phyloP scores from a whole-genome alignment of 306 rosid genomes.

The Albizia julibrissin region DNA sequence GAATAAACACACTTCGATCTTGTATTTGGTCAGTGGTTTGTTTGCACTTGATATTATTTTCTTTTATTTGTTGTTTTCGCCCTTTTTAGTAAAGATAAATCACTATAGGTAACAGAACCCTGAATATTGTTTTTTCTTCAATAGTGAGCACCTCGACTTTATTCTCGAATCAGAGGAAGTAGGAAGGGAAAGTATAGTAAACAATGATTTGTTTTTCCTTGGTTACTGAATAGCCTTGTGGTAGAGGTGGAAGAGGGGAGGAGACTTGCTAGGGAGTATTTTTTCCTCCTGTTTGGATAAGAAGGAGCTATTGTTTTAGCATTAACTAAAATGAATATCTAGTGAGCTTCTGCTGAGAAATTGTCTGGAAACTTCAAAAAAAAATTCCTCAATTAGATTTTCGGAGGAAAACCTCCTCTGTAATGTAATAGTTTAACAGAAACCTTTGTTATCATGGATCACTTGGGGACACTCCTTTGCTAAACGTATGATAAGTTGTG shows the following conservation, averaged over 20 bases:
- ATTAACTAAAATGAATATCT: background rate
- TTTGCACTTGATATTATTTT: background rate
- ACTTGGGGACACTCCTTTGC: background rate
- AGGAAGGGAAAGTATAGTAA: background rate
- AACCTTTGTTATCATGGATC: background rate
- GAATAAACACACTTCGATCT: conserved; percentile 33
- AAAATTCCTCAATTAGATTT: background rate
- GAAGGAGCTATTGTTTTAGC: background rate
- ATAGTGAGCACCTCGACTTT: background rate
- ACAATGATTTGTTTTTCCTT: background rate
- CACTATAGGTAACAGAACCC: background rate
- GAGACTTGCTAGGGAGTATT: background rate
- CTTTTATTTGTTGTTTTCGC: background rate
- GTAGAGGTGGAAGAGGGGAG: background rate
- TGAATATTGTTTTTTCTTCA: background rate
- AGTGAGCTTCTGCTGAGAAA: background rate
- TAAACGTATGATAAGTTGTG: background rate
- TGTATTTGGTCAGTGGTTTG: conserved; percentile 53
- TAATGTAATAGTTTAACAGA: background rate
- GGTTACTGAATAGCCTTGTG: background rate
- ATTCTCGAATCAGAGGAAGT: background rate
- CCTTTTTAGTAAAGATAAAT: background rate
- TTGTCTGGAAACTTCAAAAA: background rate
- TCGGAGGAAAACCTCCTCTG: background rate
- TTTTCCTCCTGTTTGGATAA: background rate